phyloP scores from a whole-genome alignment of 2,329 filamentous ascomycete species.

The Albophoma yamanashiensis region DNA sequence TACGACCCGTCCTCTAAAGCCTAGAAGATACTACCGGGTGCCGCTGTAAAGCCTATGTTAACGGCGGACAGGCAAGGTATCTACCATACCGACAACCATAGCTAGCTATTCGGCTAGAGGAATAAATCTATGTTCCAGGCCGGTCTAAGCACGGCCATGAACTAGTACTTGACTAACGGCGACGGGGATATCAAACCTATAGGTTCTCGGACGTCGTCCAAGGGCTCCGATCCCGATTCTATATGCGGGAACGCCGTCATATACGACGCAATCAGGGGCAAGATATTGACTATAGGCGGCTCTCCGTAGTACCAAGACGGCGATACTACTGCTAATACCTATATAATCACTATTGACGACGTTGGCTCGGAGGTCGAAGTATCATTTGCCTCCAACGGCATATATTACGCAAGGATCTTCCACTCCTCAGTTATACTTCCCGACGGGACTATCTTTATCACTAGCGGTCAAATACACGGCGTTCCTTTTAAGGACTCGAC shows the following conservation, averaged over 20 bases:
- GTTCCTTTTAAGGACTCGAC: background rate
- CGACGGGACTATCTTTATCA: background rate
- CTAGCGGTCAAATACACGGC: background rate
- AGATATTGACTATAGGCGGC: background rate
- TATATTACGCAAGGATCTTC: background rate
- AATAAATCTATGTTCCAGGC: slow-evolving; percentile 41
- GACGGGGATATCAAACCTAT: background rate
- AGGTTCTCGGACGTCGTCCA: background rate
- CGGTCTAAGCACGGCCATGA: slow-evolving; percentile 29
- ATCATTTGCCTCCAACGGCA: background rate
- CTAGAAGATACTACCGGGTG: slow-evolving; percentile 34
- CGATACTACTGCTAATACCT: background rate
- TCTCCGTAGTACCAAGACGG: background rate
- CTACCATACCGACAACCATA: slow-evolving; percentile 27
- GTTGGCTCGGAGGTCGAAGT: background rate
- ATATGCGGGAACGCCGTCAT: background rate
- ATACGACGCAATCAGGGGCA: background rate
- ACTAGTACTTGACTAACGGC: background rate
- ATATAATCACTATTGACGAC: background rate
- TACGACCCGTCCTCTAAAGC: slow-evolving; percentile 30
- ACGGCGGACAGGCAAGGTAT: slow-evolving; percentile 38
- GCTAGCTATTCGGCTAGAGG: slow-evolving; percentile 28
- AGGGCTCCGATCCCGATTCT: background rate
- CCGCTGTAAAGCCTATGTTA: slow-evolving; percentile 35
- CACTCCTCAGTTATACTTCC: background rate